A percentile compares a stretch with the other conserved stretches of the same genome.
phyloP scores from a whole-genome alignment of 805 yeast species.

The Torulaspora delbrueckii region DNA sequence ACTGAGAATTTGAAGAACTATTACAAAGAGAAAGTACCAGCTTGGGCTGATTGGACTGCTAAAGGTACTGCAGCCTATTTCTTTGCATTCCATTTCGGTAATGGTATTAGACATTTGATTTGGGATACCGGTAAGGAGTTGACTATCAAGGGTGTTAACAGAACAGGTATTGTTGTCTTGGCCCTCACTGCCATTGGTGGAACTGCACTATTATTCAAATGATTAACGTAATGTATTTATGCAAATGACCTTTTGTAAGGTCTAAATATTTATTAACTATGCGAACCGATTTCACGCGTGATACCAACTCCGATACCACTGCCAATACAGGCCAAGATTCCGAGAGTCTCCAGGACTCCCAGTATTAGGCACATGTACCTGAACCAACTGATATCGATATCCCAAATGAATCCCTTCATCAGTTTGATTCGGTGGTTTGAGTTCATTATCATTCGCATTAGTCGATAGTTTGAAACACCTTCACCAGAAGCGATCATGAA shows the following conservation, averaged over 20 bases:
- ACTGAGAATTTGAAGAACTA: constrained; percentile 35
- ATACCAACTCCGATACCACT: constrained; percentile 46
- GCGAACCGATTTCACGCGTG: constrained; percentile 1
- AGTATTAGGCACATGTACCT: constrained; percentile 31
- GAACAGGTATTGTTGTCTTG: constrained; percentile 82
- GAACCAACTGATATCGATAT: constrained; percentile 29
- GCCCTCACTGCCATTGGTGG: constrained; percentile 59
- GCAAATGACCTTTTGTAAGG: neutral
- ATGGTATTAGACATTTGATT: constrained; percentile 87
- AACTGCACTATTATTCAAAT: constrained; percentile 32
- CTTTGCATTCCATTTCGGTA: constrained; percentile 78
- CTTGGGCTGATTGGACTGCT: constrained; percentile 51
- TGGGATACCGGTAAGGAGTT: constrained; percentile 89
- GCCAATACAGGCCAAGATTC: constrained; percentile 40
- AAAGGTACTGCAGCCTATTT: constrained; percentile 76
- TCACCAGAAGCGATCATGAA: constrained; percentile 29
- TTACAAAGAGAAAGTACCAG: constrained; percentile 57
- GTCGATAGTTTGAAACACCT: constrained; percentile 23
- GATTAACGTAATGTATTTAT: constrained; percentile 1
- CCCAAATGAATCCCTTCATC: constrained; percentile 32
- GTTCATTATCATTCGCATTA: constrained; percentile 28
- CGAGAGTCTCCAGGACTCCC: constrained; percentile 28
- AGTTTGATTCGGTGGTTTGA: constrained; percentile 23
- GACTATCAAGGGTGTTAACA: constrained; percentile 80
- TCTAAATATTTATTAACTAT: neutral